phyloP scores from a whole-genome alignment of 2,329 filamentous ascomycete genomes.

The Aureobasidium zeae region DNA sequence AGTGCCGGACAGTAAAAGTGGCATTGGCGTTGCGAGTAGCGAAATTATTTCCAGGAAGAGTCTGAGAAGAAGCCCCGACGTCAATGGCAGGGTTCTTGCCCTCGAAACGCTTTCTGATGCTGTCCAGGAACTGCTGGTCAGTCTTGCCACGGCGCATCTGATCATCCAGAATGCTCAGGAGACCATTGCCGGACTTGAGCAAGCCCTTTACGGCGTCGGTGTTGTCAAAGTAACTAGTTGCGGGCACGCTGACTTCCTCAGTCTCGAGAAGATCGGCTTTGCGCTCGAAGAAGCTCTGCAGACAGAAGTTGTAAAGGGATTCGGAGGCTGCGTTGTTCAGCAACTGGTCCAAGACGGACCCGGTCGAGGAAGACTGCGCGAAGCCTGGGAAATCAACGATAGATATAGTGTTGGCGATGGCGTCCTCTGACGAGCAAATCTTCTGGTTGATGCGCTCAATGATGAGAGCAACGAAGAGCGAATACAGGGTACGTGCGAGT shows the following conservation, averaged over 20 bases:
- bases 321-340: constrained; percentile 92
- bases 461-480: constrained; percentile 84
- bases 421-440: constrained; percentile 77
- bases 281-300: constrained; percentile 92
- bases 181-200: constrained; percentile 82
- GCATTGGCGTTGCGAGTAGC: constrained; percentile 70
- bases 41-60: constrained; percentile 82
- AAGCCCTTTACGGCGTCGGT: constrained; percentile 87
- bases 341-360: constrained; percentile 80
- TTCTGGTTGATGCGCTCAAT: constrained; percentile 88
- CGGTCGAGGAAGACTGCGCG: constrained; percentile 70
- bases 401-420: constrained; percentile 86
- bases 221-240: constrained; percentile 97
- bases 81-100: constrained; percentile 86
- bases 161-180: constrained; percentile 90
- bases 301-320: constrained; percentile 80
- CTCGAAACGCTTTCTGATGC: constrained; percentile 83
- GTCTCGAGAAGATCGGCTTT: constrained; percentile 89
- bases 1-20: constrained; percentile 86
- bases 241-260: constrained; percentile 81
- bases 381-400: constrained; percentile 97
- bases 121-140: constrained; percentile 84
- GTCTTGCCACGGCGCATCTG: constrained; percentile 83
- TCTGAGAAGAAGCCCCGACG: constrained; percentile 63
- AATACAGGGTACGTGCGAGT: constrained; percentile 85